Evolutionary conservation across 257 asterid genomes (phyloP).

Genomic region (Primulina eburnea): DNA sequence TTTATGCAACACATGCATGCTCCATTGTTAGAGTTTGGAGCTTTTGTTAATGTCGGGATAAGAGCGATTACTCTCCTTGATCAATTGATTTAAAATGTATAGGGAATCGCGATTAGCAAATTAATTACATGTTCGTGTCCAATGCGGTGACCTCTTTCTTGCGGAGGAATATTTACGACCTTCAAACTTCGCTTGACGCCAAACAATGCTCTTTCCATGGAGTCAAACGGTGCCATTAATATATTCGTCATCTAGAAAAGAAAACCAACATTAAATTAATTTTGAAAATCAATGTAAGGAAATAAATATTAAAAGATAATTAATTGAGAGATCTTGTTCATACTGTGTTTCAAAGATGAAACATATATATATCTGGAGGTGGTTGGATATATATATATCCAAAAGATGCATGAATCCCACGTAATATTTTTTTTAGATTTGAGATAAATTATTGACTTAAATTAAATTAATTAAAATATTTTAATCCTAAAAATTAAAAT

Average conservation of each 20-base stretch:
- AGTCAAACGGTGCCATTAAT: background rate
- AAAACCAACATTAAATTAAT: background rate
- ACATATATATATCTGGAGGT: too few species aligned
- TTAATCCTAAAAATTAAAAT: too few species aligned
- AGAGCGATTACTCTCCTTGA: conserved; percentile 18
- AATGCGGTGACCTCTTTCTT: background rate
- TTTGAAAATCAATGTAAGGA: too few species aligned
- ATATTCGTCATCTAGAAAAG: background rate
- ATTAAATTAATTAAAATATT: too few species aligned
- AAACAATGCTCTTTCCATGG: background rate
- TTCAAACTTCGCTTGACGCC: background rate
- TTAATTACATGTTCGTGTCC: background rate
- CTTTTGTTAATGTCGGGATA: conserved; percentile 32
- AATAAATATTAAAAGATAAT: background rate
- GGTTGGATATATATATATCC: too few species aligned
- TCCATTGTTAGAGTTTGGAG: background rate
- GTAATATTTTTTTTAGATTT: too few species aligned
- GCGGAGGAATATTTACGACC: background rate
- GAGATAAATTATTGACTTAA: too few species aligned
- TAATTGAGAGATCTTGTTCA: background rate
- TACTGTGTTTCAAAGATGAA: too few species aligned
- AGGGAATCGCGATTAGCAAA: background rate
- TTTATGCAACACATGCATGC: too few species aligned
- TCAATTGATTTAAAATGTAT: background rate
- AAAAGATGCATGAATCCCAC: background rate